Evolutionary conservation across 2,329 filamentous ascomycete species (phyloP), one percentile per base, ranked within the genome.

Genomic region (Beauveria rudraprayagi): DNA sequence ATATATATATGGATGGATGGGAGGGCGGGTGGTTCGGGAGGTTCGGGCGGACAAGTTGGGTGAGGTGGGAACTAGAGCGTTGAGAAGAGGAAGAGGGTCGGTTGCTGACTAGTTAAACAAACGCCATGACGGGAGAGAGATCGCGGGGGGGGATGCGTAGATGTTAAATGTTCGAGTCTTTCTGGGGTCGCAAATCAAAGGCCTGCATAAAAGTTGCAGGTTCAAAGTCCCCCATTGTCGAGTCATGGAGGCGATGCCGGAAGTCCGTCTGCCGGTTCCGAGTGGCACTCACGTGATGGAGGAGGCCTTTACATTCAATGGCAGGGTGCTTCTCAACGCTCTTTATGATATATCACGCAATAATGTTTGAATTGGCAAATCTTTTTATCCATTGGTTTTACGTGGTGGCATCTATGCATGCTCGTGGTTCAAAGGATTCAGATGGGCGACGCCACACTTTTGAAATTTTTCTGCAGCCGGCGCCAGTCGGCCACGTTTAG

Each of bases 161-260:
- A 59, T 41, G 16, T 46, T 53, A 7, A 40, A 34, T 52, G 14
- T 37, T 37, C 14, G 16, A 14, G 22, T 26, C 24, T 19, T 19
- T 11, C 48, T 50, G 46, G 48, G 48, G 48, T 40, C 34, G 46
- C 16, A 30, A 41, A 50, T 60, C 37, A 9, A 46, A 60, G 26
- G n/a, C 41, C 8, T 58, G 56, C 56, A 58, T 58, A 11, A 40
- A 28, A 34, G 4, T 24, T 51, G 56, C 56, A 60, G 40, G 28
- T n/a, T 19, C 56, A 26, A 40, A 60, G 56, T 41, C 37, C n/a
- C 56, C 56, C 22, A 22, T 30, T 46, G 46, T 60, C 56, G 56
- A 60, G 56, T 60, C 47, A 60, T 60, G 22, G 14, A n/a, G 34
- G 34, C 7, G 8, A 10, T 37, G 19, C 17, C 51, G 2, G 10